phyloP scores from a whole-genome alignment of 192 early-diverging fungal species.

The Rhizophagus clarus region DNA sequence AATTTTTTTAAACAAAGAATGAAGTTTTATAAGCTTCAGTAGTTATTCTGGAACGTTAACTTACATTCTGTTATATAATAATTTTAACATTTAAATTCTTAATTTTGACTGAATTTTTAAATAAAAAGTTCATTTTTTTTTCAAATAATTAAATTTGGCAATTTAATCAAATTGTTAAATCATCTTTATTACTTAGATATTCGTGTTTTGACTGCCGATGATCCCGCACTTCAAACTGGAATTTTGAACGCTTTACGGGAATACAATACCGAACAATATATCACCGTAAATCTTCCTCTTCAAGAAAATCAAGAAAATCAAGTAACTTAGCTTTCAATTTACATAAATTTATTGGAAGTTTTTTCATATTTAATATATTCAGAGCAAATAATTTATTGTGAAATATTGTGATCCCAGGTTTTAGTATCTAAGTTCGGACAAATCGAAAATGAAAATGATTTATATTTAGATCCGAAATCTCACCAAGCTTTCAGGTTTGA shows the following conservation, averaged over 20 bases:
- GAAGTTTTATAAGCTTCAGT: not conserved
- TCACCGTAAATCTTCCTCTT: conserved; percentile 70
- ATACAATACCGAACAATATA: conserved; percentile 85
- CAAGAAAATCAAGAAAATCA: conserved; percentile 58
- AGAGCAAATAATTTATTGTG: not conserved
- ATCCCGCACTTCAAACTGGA: conserved; percentile 68
- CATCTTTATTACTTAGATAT: conserved; percentile 67
- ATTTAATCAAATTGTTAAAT: not conserved
- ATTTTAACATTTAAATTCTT: too few species aligned
- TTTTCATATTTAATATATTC: not conserved
- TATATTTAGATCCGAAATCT: conserved; percentile 78
- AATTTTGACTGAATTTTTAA: too few species aligned
- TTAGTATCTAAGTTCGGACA: conserved; percentile 77
- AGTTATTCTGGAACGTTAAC: not conserved
- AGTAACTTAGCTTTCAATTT: conserved; percentile 38
- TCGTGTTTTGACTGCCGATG: conserved; percentile 79
- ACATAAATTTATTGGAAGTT: not conserved
- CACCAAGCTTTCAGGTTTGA: conserved; percentile 75
- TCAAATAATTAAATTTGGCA: not conserved
- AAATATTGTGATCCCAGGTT: conserved; percentile 48
- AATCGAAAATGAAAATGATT: conserved; percentile 60
- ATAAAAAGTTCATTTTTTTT: too few species aligned
- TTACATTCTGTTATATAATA: not conserved
- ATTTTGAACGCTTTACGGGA: conserved; percentile 71
- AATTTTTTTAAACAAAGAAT: too few species aligned